Evolutionary conservation across 768 basidiomycete genomes (phyloP), one percentile per base, ranked within the genome.

Genomic region (Rhodosporidiobolus sp.): DNA sequence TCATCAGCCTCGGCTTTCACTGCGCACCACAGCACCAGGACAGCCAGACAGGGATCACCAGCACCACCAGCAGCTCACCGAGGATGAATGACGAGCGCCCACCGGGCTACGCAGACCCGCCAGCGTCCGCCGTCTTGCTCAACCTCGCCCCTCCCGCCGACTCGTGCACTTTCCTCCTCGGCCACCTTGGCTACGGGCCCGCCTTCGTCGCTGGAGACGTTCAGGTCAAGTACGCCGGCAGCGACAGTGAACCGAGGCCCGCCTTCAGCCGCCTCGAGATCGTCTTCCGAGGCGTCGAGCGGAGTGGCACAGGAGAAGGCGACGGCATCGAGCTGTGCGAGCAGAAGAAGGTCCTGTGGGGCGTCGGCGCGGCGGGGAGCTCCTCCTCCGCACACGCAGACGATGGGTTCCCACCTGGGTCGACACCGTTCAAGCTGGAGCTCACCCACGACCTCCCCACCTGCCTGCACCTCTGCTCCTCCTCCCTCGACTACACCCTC

Each of bases 171-270:
- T 94, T 94, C 78, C 92, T 94, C 82, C 89, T 88, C 77, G 92
- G 92, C 19, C 91, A 86, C 79, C 84, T 94, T 14, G 92, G 92
- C 62, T 85, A 84, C 70, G 65, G 74, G 0, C 57, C 43, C 6
- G 90, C 91, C 22, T 88, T 90, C 16, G 86, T 94, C 64, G 91
- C 92, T 78, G 92, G 92, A 58, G 92, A 93, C 79, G 84, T 94
- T 26, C 92, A 93, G 79, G 83, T 93, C 76, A 94, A 93, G 81
- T 89, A 86, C 67, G 28, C 54, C 1, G 64, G 50, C n/a, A 52
- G n/a, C n/a, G 49, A 49, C 2, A 19, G 26, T 12, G 45, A 54
- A 10, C 0, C 2, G 1, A 56, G 38, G 4, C 70, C 69, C 7
- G 32, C 30, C 12, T 71, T 49, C 63, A 16, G 26, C 12, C 57